phyloP scores from a whole-genome alignment of 495 filamentous ascomycete genomes.

The Hypoxylon fragiforme region DNA sequence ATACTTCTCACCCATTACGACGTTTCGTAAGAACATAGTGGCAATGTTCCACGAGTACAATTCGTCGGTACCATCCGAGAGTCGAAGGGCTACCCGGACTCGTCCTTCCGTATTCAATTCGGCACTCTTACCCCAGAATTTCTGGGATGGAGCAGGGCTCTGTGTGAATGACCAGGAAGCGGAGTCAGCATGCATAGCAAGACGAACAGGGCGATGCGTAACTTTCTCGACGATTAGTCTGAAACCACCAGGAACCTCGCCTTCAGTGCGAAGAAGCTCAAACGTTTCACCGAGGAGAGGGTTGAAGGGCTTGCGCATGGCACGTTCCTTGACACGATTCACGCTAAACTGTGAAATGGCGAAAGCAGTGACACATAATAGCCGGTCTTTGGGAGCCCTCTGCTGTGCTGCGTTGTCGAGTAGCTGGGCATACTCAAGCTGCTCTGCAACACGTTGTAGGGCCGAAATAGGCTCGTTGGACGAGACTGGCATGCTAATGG shows the following conservation, averaged over 20 bases:
- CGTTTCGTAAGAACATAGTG: slow-evolving; percentile 89
- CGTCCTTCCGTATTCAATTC: slow-evolving; percentile 92
- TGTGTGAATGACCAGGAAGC: slow-evolving; percentile 83
- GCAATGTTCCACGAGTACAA: slow-evolving; percentile 81
- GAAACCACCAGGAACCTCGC: slow-evolving; percentile 68
- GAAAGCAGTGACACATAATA: slow-evolving; percentile 87
- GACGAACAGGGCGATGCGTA: slow-evolving; percentile 83
- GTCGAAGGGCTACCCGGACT: slow-evolving; percentile 66
- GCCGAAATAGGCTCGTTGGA: slow-evolving; percentile 91
- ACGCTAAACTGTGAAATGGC: slow-evolving; percentile 82
- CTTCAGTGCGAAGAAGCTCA: slow-evolving; percentile 86
- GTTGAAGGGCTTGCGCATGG: slow-evolving; percentile 97
- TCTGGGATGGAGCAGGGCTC: slow-evolving; percentile 84
- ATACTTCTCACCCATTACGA: slow-evolving; percentile 98
- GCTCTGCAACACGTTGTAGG: slow-evolving; percentile 84
- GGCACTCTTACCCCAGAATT: slow-evolving; percentile 97
- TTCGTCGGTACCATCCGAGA: slow-evolving; percentile 68
- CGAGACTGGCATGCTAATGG: slow-evolving; percentile 95
- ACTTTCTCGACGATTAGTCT: slow-evolving; percentile 93
- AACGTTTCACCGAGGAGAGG: slow-evolving; percentile 96
- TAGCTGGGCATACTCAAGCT: slow-evolving; percentile 84
- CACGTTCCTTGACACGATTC: slow-evolving; percentile 79
- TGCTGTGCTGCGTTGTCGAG: slow-evolving; percentile 73
- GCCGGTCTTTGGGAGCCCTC: slow-evolving; percentile 63
- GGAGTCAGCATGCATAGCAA: slow-evolving; percentile 90